phyloP scores from a whole-genome alignment of 2,329 filamentous ascomycete species.

The Leptographium radiaticola region DNA sequence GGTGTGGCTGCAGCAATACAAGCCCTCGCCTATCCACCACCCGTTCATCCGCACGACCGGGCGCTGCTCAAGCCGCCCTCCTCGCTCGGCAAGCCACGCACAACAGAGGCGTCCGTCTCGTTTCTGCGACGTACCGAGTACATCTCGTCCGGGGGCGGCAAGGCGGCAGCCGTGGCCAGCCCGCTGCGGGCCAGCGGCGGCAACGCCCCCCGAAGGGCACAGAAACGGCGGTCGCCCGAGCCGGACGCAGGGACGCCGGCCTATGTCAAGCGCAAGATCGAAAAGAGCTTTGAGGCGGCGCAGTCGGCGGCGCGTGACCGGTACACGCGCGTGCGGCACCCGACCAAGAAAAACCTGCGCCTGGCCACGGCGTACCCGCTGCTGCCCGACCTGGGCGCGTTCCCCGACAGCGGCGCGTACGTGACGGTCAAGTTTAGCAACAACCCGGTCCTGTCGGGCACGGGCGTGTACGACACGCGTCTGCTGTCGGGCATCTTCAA shows the following conservation, averaged over 20 bases:
- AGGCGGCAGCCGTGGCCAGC: slow-evolving; percentile 17
- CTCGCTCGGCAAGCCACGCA: slow-evolving; percentile 71
- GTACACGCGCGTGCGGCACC: slow-evolving; percentile 40
- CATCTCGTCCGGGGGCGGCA: slow-evolving; percentile 53
- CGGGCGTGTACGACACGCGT: slow-evolving; percentile 44
- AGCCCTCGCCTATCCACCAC: slow-evolving; percentile 56
- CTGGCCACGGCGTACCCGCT: slow-evolving; percentile 48
- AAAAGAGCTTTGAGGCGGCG: slow-evolving; percentile 45
- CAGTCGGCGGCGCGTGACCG: slow-evolving; percentile 43
- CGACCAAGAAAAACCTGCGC: slow-evolving; percentile 43
- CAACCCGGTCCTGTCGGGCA: slow-evolving; percentile 42
- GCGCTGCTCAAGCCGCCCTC: slow-evolving; percentile 72
- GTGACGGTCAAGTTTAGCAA: slow-evolving; percentile 56
- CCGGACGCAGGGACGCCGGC: slow-evolving; percentile 46
- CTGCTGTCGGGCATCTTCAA: slow-evolving; percentile 48
- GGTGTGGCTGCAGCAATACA: slow-evolving; percentile 87
- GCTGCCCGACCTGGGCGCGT: slow-evolving; percentile 53
- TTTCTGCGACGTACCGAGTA: slow-evolving; percentile 96
- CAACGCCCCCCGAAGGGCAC: slow-evolving; percentile 21
- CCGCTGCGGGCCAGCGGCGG: slow-evolving; percentile 5
- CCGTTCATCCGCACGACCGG: slow-evolving; percentile 72
- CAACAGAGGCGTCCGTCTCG: slow-evolving; percentile 65
- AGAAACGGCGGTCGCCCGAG: slow-evolving; percentile 23
- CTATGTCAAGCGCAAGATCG: slow-evolving; percentile 56
- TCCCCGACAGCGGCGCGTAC: slow-evolving; percentile 57